These are phyloP conservation scores for Skeletonema grethae DNA, from an alignment of 108 stramenopile species.

Conservation along the genomic window DNA sequence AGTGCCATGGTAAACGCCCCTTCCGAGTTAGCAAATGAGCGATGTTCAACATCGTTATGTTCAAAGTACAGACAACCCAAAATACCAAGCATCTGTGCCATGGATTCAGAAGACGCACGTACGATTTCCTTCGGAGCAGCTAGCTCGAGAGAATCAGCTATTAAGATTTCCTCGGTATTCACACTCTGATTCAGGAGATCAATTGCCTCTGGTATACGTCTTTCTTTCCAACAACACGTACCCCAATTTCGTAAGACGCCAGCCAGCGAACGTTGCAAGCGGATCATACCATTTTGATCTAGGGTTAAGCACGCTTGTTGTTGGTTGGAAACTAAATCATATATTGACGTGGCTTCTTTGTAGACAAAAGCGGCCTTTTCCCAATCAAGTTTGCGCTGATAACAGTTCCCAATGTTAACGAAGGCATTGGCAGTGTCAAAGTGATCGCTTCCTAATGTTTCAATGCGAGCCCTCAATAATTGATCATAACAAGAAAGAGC, in stretches of 20 bases:
- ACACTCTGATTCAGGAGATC: slow-evolving; percentile 25
- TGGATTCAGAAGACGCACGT: slow-evolving; percentile 22
- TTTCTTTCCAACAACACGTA: slow-evolving; percentile 32
- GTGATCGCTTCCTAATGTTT: background rate
- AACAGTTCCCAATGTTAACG: slow-evolving; percentile 31
- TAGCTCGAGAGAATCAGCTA: background rate
- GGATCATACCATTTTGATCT: background rate
- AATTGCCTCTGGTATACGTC: slow-evolving; percentile 18
- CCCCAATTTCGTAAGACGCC: slow-evolving; percentile 31
- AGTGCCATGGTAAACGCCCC: slow-evolving; percentile 24
- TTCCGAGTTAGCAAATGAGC: slow-evolving; percentile 19
- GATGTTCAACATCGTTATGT: background rate
- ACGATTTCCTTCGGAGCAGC: slow-evolving; percentile 1
- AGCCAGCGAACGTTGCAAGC: slow-evolving; percentile 20
- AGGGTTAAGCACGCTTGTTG: background rate
- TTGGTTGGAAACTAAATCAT: background rate
- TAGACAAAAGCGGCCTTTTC: slow-evolving; percentile 16
- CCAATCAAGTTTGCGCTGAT: slow-evolving; percentile 18
- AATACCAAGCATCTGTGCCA: slow-evolving; percentile 28
- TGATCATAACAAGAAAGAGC: slow-evolving; percentile 24
- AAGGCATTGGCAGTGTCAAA: slow-evolving; percentile 20
- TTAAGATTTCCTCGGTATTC: slow-evolving; percentile 10
- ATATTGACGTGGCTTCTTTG: slow-evolving; percentile 10
- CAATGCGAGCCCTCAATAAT: slow-evolving; percentile 6
- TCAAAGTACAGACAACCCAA: slow-evolving; percentile 37